Base-by-base conservation (phyloP, 2,329 filamentous ascomycete genomes). In the Verticillium zaregamsianum region DNA sequence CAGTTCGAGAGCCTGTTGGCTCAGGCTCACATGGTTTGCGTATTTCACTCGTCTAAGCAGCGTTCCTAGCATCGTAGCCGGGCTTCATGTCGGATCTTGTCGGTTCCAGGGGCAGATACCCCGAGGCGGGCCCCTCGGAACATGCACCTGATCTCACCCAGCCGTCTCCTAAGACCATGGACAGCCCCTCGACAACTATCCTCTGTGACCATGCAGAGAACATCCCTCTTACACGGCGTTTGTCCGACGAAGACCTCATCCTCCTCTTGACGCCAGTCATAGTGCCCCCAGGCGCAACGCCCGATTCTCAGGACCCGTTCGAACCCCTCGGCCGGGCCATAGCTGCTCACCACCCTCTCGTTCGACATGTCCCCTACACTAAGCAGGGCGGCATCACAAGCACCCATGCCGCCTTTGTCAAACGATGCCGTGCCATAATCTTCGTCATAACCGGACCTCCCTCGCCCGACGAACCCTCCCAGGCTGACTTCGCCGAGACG, bases 331-430 rank as follows among this genome's bases (percentile, higher is more conserved):
- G 90, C 23, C 81, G 82, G 64, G 83, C 86, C 55, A 73, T 93
- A 57, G 84, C 86, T 57, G 77, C 75, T 57, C 79, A 83, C 66
- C 87, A 90, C 68, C 76, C 81, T 3, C 81, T 80, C 72, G 80
- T 93, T 64, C 85, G 88, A 23, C 90, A 93, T 70, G 85, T 92
- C 54, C 89, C 90, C 6, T 93, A 91, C 68, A 85, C 86, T 5
- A 83, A 86, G 56, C 80, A 81, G 59, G 74, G 80, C 62, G 88
- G 89, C 52, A 86, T 91, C 71, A 90, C 86, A 3, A 79, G 81
- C 25, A 81, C 84, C 55, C 87, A 93, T 72, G 75, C 82, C 57
- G 81, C 81, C 59, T 90, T 90, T 67, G 81, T 91, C 59, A 81
- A 80, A 61, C 77, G 83, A 61, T 86, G 87, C 4, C 82, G 81